Evolutionary conservation across 2,329 filamentous ascomycete species (phyloP).

Genomic region (Alternaria burnsii): DNA sequence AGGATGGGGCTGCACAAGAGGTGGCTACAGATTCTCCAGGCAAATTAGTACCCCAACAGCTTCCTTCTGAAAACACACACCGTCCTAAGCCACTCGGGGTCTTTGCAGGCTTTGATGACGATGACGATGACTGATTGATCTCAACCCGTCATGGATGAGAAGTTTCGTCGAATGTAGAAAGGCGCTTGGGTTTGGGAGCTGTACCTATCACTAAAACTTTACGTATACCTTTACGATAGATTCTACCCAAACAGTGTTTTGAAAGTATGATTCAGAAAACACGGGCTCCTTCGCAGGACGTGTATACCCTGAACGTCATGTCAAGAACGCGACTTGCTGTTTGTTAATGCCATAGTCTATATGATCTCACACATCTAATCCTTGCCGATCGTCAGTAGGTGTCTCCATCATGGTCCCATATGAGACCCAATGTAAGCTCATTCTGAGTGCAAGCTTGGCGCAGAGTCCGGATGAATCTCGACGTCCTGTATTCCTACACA

Average conservation of each 20-base stretch:
- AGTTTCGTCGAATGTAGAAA: background rate
- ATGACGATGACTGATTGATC: constrained; percentile 8
- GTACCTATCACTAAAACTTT: background rate
- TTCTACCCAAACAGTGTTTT: background rate
- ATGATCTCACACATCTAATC: background rate
- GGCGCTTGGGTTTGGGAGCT: background rate
- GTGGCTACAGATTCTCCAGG: background rate
- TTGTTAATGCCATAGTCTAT: background rate
- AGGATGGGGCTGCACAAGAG: background rate
- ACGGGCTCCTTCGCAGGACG: background rate
- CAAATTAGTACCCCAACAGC: background rate
- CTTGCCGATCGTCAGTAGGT: background rate
- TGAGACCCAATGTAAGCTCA: background rate
- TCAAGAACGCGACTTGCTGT: background rate
- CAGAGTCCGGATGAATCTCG: no score
- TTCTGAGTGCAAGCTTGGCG: background rate
- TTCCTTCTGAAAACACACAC: constrained; percentile 3
- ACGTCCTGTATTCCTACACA: background rate
- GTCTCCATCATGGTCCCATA: background rate
- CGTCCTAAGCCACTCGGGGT: constrained; percentile 10
- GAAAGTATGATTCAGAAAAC: background rate
- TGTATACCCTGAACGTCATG: background rate
- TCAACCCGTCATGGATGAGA: background rate
- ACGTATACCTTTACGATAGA: background rate
- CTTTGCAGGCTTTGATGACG: constrained; percentile 11